Evolutionary conservation across 1,284 basidiomycete genomes (phyloP).

Genomic region (Marasmius sp.): DNA sequence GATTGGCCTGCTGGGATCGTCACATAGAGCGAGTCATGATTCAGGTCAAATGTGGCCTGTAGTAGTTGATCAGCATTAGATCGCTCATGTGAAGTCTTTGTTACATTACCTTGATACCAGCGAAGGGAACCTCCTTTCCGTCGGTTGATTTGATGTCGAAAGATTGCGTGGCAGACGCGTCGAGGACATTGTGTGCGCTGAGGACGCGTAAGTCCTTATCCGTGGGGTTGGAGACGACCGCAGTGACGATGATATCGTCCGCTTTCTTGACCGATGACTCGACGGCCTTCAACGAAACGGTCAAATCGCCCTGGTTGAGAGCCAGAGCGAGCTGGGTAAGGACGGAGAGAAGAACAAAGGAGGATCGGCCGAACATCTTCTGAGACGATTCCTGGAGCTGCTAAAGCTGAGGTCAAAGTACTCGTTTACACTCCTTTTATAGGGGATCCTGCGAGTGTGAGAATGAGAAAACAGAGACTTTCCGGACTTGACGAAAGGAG

Average conservation of each 20-base stretch:
- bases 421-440: too few species aligned
- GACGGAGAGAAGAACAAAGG: constrained; percentile 6
- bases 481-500: too few species aligned
- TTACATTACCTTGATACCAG: constrained; percentile 12
- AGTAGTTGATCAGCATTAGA: too few species aligned
- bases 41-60: constrained; percentile 11
- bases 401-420: too few species aligned
- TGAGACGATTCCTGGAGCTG: too few species aligned
- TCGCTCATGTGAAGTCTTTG: background rate
- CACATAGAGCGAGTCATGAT: constrained; percentile 10
- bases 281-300: constrained; percentile 9
- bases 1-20: constrained; percentile 19
- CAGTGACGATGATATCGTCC: constrained; percentile 11
- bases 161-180: constrained; percentile 12
- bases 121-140: constrained; percentile 14
- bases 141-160: constrained; percentile 14
- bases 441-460: too few species aligned
- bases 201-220: constrained; percentile 14
- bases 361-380: constrained; percentile 7
- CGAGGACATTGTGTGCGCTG: constrained; percentile 15
- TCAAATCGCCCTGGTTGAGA: constrained; percentile 7
- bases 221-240: constrained; percentile 17
- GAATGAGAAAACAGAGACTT: too few species aligned
- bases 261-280: constrained; percentile 4
- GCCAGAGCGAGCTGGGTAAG: constrained; percentile 6